A percentile compares a stretch with the other conserved stretches of the same genome.
Evolutionary conservation across 306 rosid species (phyloP).

Genomic region (Quillaja saponaria): DNA sequence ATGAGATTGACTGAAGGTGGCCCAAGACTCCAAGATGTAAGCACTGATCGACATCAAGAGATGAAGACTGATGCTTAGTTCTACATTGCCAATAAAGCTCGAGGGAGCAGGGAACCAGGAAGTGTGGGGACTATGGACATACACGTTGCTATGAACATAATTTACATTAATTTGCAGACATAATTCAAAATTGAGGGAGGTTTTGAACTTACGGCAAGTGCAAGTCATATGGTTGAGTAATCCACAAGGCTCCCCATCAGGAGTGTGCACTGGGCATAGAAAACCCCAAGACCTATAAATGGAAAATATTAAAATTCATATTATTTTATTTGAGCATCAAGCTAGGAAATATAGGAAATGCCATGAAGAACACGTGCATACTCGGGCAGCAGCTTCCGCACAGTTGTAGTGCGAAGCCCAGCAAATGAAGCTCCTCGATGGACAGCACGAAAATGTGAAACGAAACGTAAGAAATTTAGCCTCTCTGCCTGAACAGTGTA

Average conservation of each 20-base stretch:
- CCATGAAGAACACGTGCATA: constrained; percentile 44
- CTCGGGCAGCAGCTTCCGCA: constrained; percentile 95
- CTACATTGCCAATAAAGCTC: background rate
- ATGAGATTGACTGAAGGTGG: background rate
- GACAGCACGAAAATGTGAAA: constrained; percentile 92
- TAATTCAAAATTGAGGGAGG: too few species aligned
- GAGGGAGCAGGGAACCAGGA: too few species aligned
- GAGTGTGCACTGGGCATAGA: constrained; percentile 97
- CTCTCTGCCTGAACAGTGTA: constrained; percentile 89
- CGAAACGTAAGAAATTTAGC: constrained; percentile 79
- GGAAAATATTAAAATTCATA: too few species aligned
- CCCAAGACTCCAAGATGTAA: constrained; percentile 1
- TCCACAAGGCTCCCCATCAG: constrained; percentile 99
- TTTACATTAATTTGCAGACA: too few species aligned
- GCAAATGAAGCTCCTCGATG: constrained; percentile 98
- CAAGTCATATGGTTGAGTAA: constrained; percentile 87
- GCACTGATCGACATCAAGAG: background rate
- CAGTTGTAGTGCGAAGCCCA: constrained; percentile 92
- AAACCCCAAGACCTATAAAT: constrained; percentile 99
- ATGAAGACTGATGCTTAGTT: background rate
- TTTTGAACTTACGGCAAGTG: constrained; percentile 77
- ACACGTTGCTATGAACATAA: too few species aligned
- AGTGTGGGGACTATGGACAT: too few species aligned
- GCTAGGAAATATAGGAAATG: too few species aligned
- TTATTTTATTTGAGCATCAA: too few species aligned